phyloP scores from a whole-genome alignment of 768 basidiomycete genomes.

The Xerocomus spinulosus region DNA sequence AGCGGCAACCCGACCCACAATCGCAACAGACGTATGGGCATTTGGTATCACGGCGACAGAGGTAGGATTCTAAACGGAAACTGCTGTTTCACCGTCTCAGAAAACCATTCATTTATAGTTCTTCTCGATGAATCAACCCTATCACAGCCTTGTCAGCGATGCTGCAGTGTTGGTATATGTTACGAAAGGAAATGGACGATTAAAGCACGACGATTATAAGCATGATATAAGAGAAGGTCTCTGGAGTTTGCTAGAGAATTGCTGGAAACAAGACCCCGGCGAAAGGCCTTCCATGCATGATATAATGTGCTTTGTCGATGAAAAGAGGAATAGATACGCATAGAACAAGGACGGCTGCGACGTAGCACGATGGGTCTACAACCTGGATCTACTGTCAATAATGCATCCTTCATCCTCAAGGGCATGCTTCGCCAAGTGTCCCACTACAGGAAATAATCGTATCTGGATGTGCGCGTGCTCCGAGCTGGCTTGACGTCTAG shows the following conservation, averaged over 20 bases:
- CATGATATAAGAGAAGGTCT: constrained; percentile 13
- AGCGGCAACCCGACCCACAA: constrained; percentile 19
- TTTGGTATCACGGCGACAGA: constrained; percentile 35
- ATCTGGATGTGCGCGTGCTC: constrained; percentile 56
- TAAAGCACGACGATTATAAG: constrained; percentile 19
- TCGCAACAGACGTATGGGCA: constrained; percentile 34
- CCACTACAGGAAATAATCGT: constrained; percentile 54
- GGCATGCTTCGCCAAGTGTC: constrained; percentile 54
- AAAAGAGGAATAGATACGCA: constrained; percentile 15
- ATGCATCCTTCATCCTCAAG: constrained; percentile 50
- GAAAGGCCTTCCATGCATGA: constrained; percentile 14
- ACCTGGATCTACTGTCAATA: constrained; percentile 21
- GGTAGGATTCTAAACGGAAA: constrained; percentile 13
- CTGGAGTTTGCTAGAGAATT: constrained; percentile 19
- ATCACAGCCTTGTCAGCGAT: constrained; percentile 13
- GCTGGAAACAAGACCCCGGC: constrained; percentile 11
- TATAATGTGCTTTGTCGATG: constrained; percentile 16
- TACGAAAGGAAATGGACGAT: constrained; percentile 4
- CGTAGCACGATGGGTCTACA: constrained; percentile 13
- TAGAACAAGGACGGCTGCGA: background rate
- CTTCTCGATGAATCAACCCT: constrained; percentile 23
- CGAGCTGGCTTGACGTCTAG: constrained; percentile 84
- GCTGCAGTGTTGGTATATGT: constrained; percentile 17
- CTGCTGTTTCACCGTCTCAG: background rate
- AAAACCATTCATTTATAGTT: constrained; percentile 9